Evolutionary conservation across 2,329 filamentous ascomycete genomes (phyloP), one percentile per base, ranked within the genome.

Genomic region (Beauveria pseudobassiana): DNA sequence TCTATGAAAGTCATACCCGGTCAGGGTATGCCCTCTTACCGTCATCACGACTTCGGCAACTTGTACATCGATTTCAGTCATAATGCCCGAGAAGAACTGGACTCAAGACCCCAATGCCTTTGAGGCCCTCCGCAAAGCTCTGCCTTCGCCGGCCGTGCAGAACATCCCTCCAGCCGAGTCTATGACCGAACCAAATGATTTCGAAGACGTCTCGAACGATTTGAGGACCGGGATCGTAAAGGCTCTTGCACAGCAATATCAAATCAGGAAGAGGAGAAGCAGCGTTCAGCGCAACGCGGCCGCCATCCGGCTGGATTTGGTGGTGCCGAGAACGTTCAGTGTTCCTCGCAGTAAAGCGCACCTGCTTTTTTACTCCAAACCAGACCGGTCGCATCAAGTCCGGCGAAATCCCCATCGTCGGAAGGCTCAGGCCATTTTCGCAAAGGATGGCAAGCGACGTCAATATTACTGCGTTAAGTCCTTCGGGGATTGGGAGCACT

Each of bases 31-130:
- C 95, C 95, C 48, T 96, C 95, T 4, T 89, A 86, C 77, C 87
- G 95, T 69, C 95, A 98, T 77, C 95, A 99, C 81, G 90, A 98
- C 77, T 87, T 85, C 72, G 95, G 95, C 71, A 97, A 99, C 79
- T 82, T 99, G 69, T 99, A 95, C 81, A 92, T 99, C 72, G 91
- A 96, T 74, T 99, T 99, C 80, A 71, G 92, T 99, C 78, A 96
- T 96, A 79, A 98, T 99, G 84, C 95, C 95, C 54, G 88, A 90
- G 71, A 88, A 87, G 79, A 81, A 85, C 72, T 89, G 85, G 83
- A 84, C 84, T 43, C 73, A 84, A 43, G 81, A 88, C 57, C 79
- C 86, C 18, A 81, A 86, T 62, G 88, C 90, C 65, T 89, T 96
- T 68, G 85, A 90, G 62, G 81, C 87, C 14, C 87, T 99, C 45